Evolutionary conservation across 208 protist genomes (phyloP).

Genomic region (Blastocrithidia nonstop): DNA sequence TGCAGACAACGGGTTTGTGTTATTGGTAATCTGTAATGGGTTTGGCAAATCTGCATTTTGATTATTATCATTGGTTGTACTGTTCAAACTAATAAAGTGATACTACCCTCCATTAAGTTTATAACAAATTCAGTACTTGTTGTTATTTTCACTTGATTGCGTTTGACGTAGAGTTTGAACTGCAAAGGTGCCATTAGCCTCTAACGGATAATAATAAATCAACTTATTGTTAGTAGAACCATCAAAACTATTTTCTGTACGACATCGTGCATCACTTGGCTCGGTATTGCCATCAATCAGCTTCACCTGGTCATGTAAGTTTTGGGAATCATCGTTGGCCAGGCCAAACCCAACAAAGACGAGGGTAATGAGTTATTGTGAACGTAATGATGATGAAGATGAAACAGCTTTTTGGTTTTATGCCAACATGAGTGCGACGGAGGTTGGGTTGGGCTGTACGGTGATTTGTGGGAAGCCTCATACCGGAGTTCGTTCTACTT

Average conservation of each 20-base stretch:
- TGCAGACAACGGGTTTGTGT: constrained; percentile 24
- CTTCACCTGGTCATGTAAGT: constrained; percentile 33
- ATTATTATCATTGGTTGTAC: not conserved
- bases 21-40: constrained; percentile 9
- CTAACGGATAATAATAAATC: constrained; percentile 22
- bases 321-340: constrained; percentile 14
- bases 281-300: constrained; percentile 16
- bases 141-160: not conserved
- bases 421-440: constrained; percentile 19
- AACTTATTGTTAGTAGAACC: too few relatives aligned
- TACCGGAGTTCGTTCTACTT: too few relatives aligned
- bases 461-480: constrained; percentile 60
- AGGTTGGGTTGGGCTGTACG: constrained; percentile 36
- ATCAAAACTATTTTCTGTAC: constrained; percentile 5
- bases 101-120: constrained; percentile 75
- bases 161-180: constrained; percentile 14
- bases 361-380: constrained; percentile 33
- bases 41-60: not conserved
- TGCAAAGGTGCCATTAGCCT: constrained; percentile 56
- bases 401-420: too few relatives aligned
- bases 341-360: constrained; percentile 71
- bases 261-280: constrained; percentile 14
- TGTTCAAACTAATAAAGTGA: constrained; percentile 24
- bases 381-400: not conserved
- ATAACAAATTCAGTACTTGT: constrained; percentile 71